Conservation (phyloP, 257 asterid genomes). For the Solanum gandarillasii region DNA sequence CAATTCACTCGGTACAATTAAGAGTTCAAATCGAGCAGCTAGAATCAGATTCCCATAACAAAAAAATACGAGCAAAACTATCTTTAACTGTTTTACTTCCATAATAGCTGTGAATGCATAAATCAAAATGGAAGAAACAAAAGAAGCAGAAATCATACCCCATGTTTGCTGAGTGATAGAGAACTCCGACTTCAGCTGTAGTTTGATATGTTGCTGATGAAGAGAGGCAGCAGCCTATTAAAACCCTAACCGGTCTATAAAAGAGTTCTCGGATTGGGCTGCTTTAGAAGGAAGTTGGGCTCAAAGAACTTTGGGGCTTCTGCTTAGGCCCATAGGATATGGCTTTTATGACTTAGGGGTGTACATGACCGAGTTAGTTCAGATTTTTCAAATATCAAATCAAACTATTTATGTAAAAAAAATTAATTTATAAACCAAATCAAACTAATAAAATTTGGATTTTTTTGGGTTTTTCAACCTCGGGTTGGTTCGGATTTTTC, state of each 20-base stretch:
- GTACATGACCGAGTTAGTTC: no score
- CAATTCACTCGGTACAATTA: neutral
- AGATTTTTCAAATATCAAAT: no score
- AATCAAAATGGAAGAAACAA: neutral
- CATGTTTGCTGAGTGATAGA: constrained; percentile 37
- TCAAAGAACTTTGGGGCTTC: neutral
- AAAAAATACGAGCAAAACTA: neutral
- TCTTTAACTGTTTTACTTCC: neutral
- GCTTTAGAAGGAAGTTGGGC: neutral
- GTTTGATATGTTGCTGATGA: constrained; percentile 2
- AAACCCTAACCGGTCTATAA: constrained; percentile 12
- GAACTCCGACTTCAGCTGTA: constrained; percentile 1
- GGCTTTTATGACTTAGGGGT: no score
- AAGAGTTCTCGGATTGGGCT: neutral
- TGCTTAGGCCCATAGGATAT: neutral
- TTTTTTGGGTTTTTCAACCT: no score
- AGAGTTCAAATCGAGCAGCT: neutral
- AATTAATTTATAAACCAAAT: no score
- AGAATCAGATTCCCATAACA: neutral
- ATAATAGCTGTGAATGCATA: neutral
- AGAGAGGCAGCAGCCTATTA: neutral
- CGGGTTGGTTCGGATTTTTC: no score
- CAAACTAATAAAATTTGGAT: no score
- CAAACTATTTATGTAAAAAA: no score
- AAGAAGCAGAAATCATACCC: constrained; percentile 16